Evolutionary conservation across 495 filamentous ascomycete genomes (phyloP), one percentile per base, ranked within the genome.

Genomic region (Pyrenula aspistea): DNA sequence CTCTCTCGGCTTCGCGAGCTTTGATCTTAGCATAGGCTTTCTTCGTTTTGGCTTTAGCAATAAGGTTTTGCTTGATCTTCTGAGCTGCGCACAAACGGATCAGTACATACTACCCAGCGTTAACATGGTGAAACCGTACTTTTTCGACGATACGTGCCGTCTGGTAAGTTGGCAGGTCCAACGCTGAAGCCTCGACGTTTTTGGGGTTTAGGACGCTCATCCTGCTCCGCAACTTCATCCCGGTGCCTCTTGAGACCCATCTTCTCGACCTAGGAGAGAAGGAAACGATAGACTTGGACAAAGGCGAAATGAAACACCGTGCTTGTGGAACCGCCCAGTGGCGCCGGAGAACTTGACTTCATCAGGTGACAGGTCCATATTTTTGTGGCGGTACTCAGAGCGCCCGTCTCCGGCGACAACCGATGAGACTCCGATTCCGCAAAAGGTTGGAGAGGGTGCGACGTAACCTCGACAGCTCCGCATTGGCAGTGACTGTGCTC

Each of bases 31-130:
- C 87, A 67, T 95, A 96, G 49, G 87, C 77, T 70, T 95, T 96
- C 70, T 91, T 95, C 52, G 95, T 77, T 70, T 96, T 95, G 62
- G 92, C 91, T 69, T 91, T 94, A 66, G 88, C 81, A 67, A 98
- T 96, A 53, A 98, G 75, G 60, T 88, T 81, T 56, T 84, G 77
- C 68, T 97, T 97, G 63, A 96, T 93, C 70, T 94, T 96, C 73
- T 89, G 82, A 52, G 87, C 92, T 96, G 61, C 15, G 4, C 31
- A 42, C 15, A 15, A 42, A 15, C 24, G 2, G 24, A 42, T 58
- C 21, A 53, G 22, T 31, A 55, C 64, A 58, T 63, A 64, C 54
- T 55, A 55, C 60, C 58, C 53, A 59, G 50, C 24, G 36, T 55
- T 55, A 51, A 55, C 10, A 50, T 49, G 23, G 22, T 53, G 23